Conservation (phyloP, 2,329 filamentous ascomycete genomes). For the Dichotomopilus funicola region DNA sequence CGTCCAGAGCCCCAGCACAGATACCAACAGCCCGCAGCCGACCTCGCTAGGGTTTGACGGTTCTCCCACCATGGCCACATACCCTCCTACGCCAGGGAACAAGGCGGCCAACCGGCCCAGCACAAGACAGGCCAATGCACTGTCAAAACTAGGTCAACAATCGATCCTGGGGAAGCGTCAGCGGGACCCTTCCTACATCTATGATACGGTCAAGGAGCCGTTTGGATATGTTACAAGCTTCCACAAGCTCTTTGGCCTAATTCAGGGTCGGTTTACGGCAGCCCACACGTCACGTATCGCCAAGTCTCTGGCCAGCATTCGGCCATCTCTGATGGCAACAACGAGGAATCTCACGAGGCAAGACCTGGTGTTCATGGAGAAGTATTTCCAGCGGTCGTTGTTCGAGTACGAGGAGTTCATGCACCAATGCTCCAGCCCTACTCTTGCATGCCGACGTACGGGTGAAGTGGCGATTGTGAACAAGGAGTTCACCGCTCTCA, state of each 20-base stretch:
- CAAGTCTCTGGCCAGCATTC: constrained; percentile 79
- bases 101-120: constrained; percentile 32
- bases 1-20: constrained; percentile 58
- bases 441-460: constrained; percentile 83
- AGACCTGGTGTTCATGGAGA: constrained; percentile 96
- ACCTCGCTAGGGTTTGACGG: constrained; percentile 49
- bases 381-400: constrained; percentile 86
- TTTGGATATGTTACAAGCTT: constrained; percentile 89
- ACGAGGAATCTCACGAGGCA: constrained; percentile 81
- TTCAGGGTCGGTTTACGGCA: constrained; percentile 70
- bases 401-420: constrained; percentile 93
- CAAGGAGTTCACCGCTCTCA: constrained; percentile 93
- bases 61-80: constrained; percentile 42
- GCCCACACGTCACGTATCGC: constrained; percentile 77
- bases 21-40: constrained; percentile 55
- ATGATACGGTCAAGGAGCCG: constrained; percentile 81
- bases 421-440: constrained; percentile 80
- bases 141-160: constrained; percentile 38
- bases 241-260: constrained; percentile 75
- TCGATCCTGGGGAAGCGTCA: constrained; percentile 52
- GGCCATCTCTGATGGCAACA: constrained; percentile 87
- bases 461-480: constrained; percentile 93
- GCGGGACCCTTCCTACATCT: constrained; percentile 76
- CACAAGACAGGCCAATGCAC: constrained; percentile 39
- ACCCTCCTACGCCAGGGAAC: constrained; percentile 22